Base-by-base conservation (phyloP, 2,329 filamentous ascomycete species). In the Sporothrix inflata region DNA sequence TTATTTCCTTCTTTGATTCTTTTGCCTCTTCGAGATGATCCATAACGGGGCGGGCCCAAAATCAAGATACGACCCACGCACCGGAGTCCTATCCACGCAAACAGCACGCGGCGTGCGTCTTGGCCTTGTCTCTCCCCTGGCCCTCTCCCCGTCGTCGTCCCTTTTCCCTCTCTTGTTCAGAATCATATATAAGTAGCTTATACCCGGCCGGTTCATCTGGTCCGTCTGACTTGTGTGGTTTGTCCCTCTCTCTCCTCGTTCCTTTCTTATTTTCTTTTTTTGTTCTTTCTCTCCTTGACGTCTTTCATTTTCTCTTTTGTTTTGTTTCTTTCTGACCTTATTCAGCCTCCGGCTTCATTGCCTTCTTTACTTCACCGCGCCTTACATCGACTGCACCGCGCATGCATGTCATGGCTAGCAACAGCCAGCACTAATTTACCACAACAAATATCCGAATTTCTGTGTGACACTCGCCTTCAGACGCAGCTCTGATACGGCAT, bases 11-110 rank as follows among this genome's bases (percentile, higher is more conserved):
- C 21, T 5, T 19, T 65, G 60, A n/a, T 2, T 65, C 21, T 24
- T 27, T 65, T 61, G 55, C 53, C 53, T 61, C 60, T 65, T 27
- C 11, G 24, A 27, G 38, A 65, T 24, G 60, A 42, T 45, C 60
- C 60, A 65, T 38, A 65, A 42, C 60, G n/a, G 38, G 21, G 60
- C 60, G 60, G 60, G 38, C 57, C n/a, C 57, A 63, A 65, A 45
- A 65, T 27, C 38, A 27, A 45, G 38, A 65, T 12, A 45, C 60
- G 27, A 45, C 60, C 60, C 60, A 45, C 60, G 60, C 11, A 65
- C 60, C 60, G 60, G 38, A n/a, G 60, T 38, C 60, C 60, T 21
- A 65, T 40, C 60, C 60, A 65, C 60, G 60, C n/a, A n/a, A n/a
- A 63, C 38, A n/a, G 34, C 38, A 63, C 38, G 38, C 60, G 38